These are phyloP conservation scores for Kernera saxatilis DNA, from an alignment of 345 rosid genomes.

Conservation along the genomic window DNA sequence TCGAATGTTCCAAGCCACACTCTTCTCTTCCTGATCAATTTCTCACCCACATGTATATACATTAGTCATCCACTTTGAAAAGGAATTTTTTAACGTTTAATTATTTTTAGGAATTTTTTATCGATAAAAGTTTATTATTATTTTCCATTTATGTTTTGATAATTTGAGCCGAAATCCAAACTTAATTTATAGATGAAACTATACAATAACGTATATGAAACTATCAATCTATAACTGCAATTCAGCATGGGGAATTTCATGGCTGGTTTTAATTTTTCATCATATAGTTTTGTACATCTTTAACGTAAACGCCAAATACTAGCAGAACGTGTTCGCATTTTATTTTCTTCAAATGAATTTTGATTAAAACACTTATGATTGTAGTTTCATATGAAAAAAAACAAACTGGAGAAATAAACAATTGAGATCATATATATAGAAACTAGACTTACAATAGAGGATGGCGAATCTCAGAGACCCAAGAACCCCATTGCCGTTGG, in stretches of 20 bases:
- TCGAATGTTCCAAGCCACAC: slow-evolving; percentile 81
- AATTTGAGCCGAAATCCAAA: not conserved
- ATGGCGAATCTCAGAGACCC: slow-evolving; percentile 86
- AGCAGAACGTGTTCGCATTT: not conserved
- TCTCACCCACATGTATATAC: not conserved
- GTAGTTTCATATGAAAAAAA: not conserved
- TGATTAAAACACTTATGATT: not conserved
- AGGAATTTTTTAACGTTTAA: not conserved
- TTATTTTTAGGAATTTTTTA: no score
- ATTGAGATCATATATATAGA: not conserved
- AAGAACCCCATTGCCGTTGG: slow-evolving; percentile 91
- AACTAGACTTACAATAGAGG: slow-evolving; percentile 51
- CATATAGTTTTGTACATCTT: no score
- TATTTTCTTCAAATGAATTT: not conserved
- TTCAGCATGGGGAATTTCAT: no score
- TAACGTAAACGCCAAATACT: no score
- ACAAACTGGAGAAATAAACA: not conserved
- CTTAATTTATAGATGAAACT: not conserved
- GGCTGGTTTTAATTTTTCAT: no score
- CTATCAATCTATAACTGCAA: not conserved
- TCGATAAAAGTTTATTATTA: no score
- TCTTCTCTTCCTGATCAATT: slow-evolving; percentile 53
- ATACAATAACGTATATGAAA: not conserved
- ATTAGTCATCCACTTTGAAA: not conserved
- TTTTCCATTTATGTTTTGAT: not conserved